Evolutionary conservation across 75 land plant species (phyloP).

Genomic region (Isoetes taiwanensis): DNA sequence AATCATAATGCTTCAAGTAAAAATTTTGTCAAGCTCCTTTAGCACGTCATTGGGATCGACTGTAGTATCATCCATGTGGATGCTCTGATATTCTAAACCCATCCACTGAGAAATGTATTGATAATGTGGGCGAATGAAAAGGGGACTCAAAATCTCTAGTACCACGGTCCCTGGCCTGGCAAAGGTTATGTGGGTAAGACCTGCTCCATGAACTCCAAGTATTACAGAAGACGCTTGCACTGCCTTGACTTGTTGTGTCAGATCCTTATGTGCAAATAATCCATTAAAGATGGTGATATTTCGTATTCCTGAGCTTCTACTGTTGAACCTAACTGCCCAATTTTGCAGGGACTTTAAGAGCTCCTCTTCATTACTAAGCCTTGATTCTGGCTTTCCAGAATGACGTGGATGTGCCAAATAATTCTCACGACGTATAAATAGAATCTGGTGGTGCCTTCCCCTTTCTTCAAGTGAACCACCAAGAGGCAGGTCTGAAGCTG

Average conservation of each 20-base stretch:
- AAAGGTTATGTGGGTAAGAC: conserved; percentile 78
- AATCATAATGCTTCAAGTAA: too few relatives aligned
- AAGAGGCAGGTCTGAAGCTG: conserved; percentile 12
- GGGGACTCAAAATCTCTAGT: conserved; percentile 68
- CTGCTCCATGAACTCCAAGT: conserved; percentile 93
- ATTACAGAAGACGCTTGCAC: conserved; percentile 72
- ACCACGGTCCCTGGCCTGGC: conserved; percentile 57
- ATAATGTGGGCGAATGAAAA: conserved; percentile 76
- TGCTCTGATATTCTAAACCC: conserved; percentile 74
- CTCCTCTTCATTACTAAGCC: conserved; percentile 74
- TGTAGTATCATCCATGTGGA: too few relatives aligned
- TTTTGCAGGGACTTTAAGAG: conserved; percentile 42
- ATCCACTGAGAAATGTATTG: conserved; percentile 62
- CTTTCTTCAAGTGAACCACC: conserved; percentile 5
- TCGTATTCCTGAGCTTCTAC: neutral
- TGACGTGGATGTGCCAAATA: conserved; percentile 97
- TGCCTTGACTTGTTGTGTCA: conserved; percentile 73
- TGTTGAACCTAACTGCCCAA: conserved; percentile 31
- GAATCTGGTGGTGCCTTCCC: too few relatives aligned
- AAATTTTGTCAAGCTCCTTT: too few relatives aligned
- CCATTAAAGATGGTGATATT: conserved; percentile 71
- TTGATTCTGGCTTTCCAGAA: conserved; percentile 68
- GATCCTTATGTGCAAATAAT: conserved; percentile 71
- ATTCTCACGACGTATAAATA: conserved; percentile 82
- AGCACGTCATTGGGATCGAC: too few relatives aligned